Conservation (phyloP, 1,284 basidiomycete genomes). For the Caloboletus firmus region DNA sequence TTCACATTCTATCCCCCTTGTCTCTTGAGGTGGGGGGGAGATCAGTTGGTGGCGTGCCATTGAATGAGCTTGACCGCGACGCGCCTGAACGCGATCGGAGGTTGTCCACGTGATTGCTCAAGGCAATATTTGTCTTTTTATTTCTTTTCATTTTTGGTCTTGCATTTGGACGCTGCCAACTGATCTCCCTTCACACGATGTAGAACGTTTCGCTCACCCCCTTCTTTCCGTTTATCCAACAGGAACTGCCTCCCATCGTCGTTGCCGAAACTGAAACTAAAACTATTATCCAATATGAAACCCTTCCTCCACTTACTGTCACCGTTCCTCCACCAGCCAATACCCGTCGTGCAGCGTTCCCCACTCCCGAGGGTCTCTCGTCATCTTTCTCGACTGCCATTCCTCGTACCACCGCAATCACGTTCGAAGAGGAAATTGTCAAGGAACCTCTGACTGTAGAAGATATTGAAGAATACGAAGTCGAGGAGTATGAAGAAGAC, state of each 20-base stretch:
- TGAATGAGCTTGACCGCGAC: slow-evolving; percentile 27
- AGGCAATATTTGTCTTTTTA: slow-evolving; percentile 21
- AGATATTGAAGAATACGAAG: slow-evolving; percentile 37
- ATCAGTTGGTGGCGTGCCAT: slow-evolving; percentile 38
- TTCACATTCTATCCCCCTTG: slow-evolving; percentile 69
- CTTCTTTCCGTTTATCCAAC: slow-evolving; percentile 35
- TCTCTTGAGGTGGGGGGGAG: slow-evolving; percentile 52
- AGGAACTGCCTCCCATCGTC: slow-evolving; percentile 64
- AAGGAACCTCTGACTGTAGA: slow-evolving; percentile 30
- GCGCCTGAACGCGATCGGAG: slow-evolving; percentile 40
- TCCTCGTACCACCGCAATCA: slow-evolving; percentile 68
- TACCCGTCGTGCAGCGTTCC: slow-evolving; percentile 72
- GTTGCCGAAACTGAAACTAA: slow-evolving; percentile 65
- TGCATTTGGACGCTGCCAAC: slow-evolving; percentile 32
- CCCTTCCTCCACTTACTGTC: slow-evolving; percentile 50
- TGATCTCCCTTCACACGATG: slow-evolving; percentile 41
- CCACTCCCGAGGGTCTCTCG: slow-evolving; percentile 61
- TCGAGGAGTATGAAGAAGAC: slow-evolving; percentile 39
- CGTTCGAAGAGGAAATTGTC: slow-evolving; percentile 55
- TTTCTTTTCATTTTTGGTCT: slow-evolving; percentile 15
- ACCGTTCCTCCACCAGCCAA: slow-evolving; percentile 73
- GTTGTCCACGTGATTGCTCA: slow-evolving; percentile 45
- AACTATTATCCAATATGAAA: slow-evolving; percentile 63
- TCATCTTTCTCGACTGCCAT: slow-evolving; percentile 52
- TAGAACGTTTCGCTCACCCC: slow-evolving; percentile 35